Percentiles rank a stretch among this genome's conserved stretches.
These are phyloP conservation scores for Theobroma grandiflorum DNA, from an alignment of 441 rosid species.

Conservation along the genomic window DNA sequence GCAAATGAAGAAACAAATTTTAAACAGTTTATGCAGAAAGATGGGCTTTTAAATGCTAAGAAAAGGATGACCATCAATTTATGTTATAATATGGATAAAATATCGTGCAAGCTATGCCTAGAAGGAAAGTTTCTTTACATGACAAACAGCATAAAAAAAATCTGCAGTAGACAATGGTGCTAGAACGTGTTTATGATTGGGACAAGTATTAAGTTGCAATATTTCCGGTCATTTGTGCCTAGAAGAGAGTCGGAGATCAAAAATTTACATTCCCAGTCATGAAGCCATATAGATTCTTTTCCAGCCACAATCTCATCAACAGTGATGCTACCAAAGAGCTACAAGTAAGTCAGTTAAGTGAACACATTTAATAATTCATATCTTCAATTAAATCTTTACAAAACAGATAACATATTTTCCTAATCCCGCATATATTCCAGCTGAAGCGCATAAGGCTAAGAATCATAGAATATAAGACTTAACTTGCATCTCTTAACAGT, in stretches of 20 bases:
- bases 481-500: not conserved
- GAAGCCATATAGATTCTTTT: not conserved
- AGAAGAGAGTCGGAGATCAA: slow-evolving; percentile 7
- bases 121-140: too few species aligned
- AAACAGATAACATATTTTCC: slow-evolving; percentile 10
- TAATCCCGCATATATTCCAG: not conserved
- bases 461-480: slow-evolving; percentile 5
- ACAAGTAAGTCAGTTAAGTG: not conserved
- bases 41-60: too few species aligned
- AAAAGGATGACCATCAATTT: too few species aligned
- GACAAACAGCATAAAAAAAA: too few species aligned
- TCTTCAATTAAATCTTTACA: not conserved
- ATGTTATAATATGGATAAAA: too few species aligned
- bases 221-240: not conserved
- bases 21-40: too few species aligned
- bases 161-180: too few species aligned
- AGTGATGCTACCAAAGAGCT: not conserved
- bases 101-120: too few species aligned
- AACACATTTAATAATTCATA: not conserved
- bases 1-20: too few species aligned
- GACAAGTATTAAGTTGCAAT: not conserved
- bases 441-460: not conserved
- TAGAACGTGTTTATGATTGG: not conserved
- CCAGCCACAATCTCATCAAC: not conserved
- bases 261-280: not conserved